A percentile compares a stretch with the other conserved stretches of the same genome.
phyloP scores from a whole-genome alignment of 257 asterid genomes.

The Fraxinus pennsylvanica region DNA sequence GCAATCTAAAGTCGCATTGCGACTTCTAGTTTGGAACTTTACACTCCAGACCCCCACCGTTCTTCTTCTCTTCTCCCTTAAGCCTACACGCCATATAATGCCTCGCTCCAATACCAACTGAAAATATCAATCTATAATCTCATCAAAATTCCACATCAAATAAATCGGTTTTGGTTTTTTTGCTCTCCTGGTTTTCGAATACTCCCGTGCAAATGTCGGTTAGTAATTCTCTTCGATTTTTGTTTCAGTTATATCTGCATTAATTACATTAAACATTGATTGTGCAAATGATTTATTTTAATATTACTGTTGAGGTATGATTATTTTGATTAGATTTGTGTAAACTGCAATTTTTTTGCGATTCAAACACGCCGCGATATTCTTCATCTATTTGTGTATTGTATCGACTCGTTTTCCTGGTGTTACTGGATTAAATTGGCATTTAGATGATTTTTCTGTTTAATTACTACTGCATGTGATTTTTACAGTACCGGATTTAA shows the following conservation, averaged over 20 bases:
- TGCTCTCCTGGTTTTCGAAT: neutral
- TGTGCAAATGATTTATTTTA: neutral
- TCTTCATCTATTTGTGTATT: neutral
- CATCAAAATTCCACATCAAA: neutral
- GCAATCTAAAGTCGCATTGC: slow-evolving; percentile 22
- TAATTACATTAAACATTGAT: neutral
- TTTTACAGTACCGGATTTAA: neutral
- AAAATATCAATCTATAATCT: slow-evolving; percentile 4
- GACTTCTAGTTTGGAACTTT: neutral
- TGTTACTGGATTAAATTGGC: neutral
- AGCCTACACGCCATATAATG: neutral
- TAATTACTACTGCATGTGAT: neutral
- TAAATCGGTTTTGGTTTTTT: neutral
- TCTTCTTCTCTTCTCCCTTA: neutral
- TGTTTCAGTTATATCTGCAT: neutral
- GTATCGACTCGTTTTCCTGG: neutral
- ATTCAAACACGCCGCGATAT: neutral
- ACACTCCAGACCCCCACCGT: neutral
- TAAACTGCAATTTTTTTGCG: neutral
- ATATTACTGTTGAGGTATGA: neutral
- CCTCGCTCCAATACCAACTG: slow-evolving; percentile 21
- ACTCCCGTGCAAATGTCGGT: slow-evolving; percentile 40
- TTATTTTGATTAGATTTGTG: neutral
- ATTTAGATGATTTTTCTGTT: neutral
- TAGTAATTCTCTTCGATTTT: slow-evolving; percentile 19